Conservation (phyloP, 106 monocot species). For the Dendrobium nobile region DNA sequence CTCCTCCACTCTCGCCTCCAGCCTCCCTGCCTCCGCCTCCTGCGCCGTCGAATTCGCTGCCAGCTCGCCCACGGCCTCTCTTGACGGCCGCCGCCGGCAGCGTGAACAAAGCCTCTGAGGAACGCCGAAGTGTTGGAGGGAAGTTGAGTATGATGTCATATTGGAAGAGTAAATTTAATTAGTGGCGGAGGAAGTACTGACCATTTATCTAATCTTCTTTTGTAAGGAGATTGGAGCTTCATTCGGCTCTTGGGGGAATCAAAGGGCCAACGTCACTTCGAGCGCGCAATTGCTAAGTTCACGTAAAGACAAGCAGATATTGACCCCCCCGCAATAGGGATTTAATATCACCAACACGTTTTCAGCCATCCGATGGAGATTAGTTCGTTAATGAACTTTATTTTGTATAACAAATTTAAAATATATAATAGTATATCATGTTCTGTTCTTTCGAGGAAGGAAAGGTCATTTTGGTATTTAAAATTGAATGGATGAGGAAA, state of each 20-base stretch:
- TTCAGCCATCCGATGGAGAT: too few relatives aligned
- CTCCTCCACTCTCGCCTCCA: slow-evolving; percentile 77
- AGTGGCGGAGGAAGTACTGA: neutral
- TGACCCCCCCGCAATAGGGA: neutral
- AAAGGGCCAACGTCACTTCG: neutral
- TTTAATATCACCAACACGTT: too few relatives aligned
- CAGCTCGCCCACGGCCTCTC: neutral
- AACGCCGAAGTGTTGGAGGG: slow-evolving; percentile 28
- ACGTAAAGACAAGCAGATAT: neutral
- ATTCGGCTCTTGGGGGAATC: neutral
- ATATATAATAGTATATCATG: too few relatives aligned
- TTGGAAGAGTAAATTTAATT: neutral
- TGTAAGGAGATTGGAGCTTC: neutral
- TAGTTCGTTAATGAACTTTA: too few relatives aligned
- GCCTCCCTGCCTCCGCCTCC: slow-evolving; percentile 18
- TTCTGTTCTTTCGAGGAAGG: too few relatives aligned
- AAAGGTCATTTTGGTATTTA: too few relatives aligned
- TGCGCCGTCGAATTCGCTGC: neutral
- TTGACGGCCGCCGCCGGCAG: neutral
- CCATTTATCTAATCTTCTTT: neutral
- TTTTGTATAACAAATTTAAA: too few relatives aligned
- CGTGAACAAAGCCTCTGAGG: neutral
- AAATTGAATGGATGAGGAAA: too few relatives aligned
- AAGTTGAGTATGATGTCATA: slow-evolving; percentile 37
- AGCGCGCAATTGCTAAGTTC: neutral